Percentiles rank a stretch among this genome's conserved stretches.
Evolutionary conservation across 176 grass and related monocot species (phyloP).

Genomic region (Avena sativa): DNA sequence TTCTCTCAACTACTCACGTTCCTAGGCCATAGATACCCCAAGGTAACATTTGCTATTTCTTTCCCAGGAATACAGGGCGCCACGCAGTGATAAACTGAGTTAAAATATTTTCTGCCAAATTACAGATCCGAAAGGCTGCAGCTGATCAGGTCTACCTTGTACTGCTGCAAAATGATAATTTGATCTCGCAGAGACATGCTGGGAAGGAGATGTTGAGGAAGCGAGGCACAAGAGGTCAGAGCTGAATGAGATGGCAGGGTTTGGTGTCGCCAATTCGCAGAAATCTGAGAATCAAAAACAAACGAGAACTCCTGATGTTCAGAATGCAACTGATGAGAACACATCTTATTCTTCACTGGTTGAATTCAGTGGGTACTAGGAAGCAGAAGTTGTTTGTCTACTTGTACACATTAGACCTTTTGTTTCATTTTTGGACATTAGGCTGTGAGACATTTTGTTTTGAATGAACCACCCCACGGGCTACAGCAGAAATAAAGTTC

Average conservation of each 20-base stretch:
- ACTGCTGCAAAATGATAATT: slow-evolving; percentile 69
- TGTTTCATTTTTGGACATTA: background rate
- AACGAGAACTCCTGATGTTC: slow-evolving; percentile 16
- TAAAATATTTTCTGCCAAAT: slow-evolving; percentile 29
- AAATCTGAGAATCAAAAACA: slow-evolving; percentile 30
- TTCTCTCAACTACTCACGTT: slow-evolving; percentile 82
- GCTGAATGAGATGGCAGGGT: slow-evolving; percentile 61
- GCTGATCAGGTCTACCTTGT: slow-evolving; percentile 95
- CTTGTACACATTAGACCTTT: background rate
- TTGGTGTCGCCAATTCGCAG: slow-evolving; percentile 39
- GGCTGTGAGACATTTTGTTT: background rate
- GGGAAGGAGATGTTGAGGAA: slow-evolving; percentile 84
- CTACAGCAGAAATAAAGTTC: background rate
- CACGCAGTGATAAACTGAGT: background rate
- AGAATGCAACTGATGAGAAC: slow-evolving; percentile 68
- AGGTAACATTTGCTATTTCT: slow-evolving; percentile 58
- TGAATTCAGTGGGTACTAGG: slow-evolving; percentile 83
- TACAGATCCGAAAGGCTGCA: slow-evolving; percentile 80
- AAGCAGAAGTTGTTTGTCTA: background rate
- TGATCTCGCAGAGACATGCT: slow-evolving; percentile 78
- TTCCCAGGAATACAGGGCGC: background rate
- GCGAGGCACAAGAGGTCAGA: slow-evolving; percentile 60
- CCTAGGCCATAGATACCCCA: slow-evolving; percentile 89
- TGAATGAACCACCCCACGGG: background rate
- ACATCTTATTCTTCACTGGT: slow-evolving; percentile 90